These are phyloP conservation scores for Suillus weaverae DNA, from an alignment of 768 basidiomycete species.

Conservation along the genomic window DNA sequence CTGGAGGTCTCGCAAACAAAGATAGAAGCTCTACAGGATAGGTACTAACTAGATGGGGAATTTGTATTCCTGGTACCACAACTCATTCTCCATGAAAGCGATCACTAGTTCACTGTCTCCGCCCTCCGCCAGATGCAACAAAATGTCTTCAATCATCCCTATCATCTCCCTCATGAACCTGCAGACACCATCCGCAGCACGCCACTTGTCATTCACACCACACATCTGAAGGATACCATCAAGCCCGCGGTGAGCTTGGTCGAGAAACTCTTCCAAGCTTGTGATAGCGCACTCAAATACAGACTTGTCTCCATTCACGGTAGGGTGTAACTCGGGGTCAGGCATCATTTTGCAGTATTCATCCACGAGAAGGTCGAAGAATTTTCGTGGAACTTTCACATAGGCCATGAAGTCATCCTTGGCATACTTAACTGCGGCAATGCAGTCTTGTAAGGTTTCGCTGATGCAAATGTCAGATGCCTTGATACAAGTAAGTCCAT, in stretches of 20 bases:
- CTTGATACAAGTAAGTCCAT: no score
- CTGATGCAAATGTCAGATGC: no score
- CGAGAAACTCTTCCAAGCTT: no score
- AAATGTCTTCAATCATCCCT: slow-evolving; percentile 8
- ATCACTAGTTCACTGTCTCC: not conserved
- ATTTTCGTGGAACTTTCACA: not conserved
- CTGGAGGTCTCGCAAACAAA: no score
- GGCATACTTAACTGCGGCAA: not conserved
- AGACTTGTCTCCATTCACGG: not conserved
- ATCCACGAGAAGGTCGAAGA: not conserved
- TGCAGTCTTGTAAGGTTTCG: not conserved
- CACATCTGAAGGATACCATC: not conserved
- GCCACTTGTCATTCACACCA: not conserved
- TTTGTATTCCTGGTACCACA: not conserved
- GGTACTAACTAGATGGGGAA: not conserved
- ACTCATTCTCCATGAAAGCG: not conserved
- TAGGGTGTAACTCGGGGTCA: not conserved
- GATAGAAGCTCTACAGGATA: not conserved
- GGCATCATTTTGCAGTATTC: not conserved
- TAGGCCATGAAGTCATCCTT: not conserved
- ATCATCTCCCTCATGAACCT: not conserved
- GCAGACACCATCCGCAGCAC: not conserved
- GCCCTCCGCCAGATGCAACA: not conserved
- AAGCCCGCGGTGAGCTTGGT: no score
- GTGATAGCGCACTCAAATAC: no score